phyloP scores from a whole-genome alignment of 2,329 filamentous ascomycete species.

The Chlorencoelia australis region DNA sequence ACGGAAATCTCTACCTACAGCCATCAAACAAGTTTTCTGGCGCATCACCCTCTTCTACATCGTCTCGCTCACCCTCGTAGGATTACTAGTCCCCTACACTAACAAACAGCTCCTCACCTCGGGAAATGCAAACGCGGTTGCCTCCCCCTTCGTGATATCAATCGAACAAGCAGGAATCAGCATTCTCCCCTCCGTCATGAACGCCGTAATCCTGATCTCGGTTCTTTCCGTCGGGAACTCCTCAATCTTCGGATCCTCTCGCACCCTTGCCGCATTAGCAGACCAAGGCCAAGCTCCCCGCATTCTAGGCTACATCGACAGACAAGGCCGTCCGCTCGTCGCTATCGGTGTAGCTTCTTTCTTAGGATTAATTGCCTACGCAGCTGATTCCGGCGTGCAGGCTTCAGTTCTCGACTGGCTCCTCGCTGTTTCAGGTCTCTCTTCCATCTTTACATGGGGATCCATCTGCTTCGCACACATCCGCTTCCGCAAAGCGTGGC shows the following conservation, averaged over 20 bases:
- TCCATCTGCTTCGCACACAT: slow-evolving; percentile 88
- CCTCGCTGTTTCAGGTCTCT: slow-evolving; percentile 61
- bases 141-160: slow-evolving; percentile 89
- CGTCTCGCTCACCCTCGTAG: slow-evolving; percentile 69
- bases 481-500: slow-evolving; percentile 80
- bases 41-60: slow-evolving; percentile 87
- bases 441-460: slow-evolving; percentile 69
- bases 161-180: slow-evolving; percentile 76
- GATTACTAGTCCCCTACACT: slow-evolving; percentile 69
- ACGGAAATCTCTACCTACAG: slow-evolving; percentile 71
- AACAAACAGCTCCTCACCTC: slow-evolving; percentile 52
- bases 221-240: slow-evolving; percentile 89
- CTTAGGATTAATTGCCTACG: slow-evolving; percentile 67
- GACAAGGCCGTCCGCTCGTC: slow-evolving; percentile 67
- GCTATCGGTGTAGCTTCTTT: slow-evolving; percentile 58
- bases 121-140: slow-evolving; percentile 53
- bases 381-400: slow-evolving; percentile 50
- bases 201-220: slow-evolving; percentile 85
- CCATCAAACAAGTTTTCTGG: slow-evolving; percentile 93
- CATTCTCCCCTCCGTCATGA: slow-evolving; percentile 80
- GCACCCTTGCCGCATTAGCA: slow-evolving; percentile 80
- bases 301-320: slow-evolving; percentile 72
- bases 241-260: slow-evolving; percentile 80
- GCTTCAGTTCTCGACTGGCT: slow-evolving; percentile 68
- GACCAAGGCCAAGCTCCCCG: slow-evolving; percentile 77